Conservation (phyloP, 768 basidiomycete species). For the Infundibulicybe gibba region DNA sequence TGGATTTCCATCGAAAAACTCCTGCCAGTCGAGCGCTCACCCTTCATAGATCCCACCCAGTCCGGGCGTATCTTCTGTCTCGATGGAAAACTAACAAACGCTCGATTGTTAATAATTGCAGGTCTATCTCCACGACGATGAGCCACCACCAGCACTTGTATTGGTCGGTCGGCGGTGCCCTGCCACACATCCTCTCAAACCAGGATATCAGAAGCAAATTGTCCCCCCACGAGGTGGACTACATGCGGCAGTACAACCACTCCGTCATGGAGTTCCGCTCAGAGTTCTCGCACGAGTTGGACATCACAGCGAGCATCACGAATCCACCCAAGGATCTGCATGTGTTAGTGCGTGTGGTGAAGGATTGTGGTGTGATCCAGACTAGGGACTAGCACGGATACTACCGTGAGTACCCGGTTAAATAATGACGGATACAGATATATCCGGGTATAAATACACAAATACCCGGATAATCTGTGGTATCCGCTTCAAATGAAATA, state of each 20-base stretch:
- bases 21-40: no score
- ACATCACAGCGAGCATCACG: constrained; percentile 80
- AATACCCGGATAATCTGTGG: no score
- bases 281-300: constrained; percentile 82
- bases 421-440: no score
- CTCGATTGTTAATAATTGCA: no score
- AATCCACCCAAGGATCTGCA: constrained; percentile 87
- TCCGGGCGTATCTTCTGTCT: no score
- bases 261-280: constrained; percentile 82
- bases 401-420: no score
- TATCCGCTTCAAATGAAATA: no score
- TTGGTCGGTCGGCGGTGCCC: constrained; percentile 85
- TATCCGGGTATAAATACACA: no score
- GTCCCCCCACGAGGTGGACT: constrained; percentile 68
- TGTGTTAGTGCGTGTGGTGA: constrained; percentile 81
- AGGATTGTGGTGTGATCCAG: constrained; percentile 89
- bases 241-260: constrained; percentile 61
- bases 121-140: constrained; percentile 34
- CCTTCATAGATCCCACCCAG: no score
- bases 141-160: constrained; percentile 66
- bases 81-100: no score
- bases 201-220: constrained; percentile 68
- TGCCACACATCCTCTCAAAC: constrained; percentile 76
- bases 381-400: no score
- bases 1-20: no score